Evolutionary conservation across 306 rosid genomes (phyloP).

Genomic region (Castanea sativa): DNA sequence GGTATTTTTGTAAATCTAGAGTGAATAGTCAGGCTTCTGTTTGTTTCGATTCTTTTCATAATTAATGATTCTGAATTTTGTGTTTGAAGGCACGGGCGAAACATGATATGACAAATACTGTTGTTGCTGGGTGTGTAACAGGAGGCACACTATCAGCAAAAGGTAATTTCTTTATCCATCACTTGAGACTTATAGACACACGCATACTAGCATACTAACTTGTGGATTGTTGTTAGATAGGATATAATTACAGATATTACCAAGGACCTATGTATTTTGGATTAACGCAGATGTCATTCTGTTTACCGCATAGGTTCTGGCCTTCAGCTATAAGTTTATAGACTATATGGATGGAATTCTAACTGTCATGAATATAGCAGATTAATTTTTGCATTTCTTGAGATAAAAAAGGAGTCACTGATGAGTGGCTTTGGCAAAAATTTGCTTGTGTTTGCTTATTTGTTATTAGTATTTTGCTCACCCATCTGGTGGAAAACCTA

Average conservation of each 20-base stretch:
- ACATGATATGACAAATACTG: slow-evolving; percentile 79
- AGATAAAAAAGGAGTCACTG: not conserved
- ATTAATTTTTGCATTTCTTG: not conserved
- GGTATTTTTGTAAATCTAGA: slow-evolving; percentile 35
- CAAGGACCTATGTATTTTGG: not conserved
- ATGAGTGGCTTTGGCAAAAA: not conserved
- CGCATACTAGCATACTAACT: not conserved
- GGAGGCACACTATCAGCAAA: slow-evolving; percentile 89
- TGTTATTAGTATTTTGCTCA: not conserved
- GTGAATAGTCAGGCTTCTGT: slow-evolving; percentile 17
- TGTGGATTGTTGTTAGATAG: not conserved
- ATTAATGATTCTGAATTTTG: not conserved
- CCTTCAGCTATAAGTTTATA: not conserved
- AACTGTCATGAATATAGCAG: not conserved
- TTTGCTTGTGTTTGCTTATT: not conserved
- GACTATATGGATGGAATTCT: not conserved
- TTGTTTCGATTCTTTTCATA: slow-evolving; percentile 17
- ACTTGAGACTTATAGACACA: not conserved
- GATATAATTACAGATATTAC: not conserved
- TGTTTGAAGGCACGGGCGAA: slow-evolving; percentile 73
- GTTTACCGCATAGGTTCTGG: not conserved
- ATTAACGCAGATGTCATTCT: not conserved
- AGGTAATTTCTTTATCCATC: slow-evolving; percentile 45
- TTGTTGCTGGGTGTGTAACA: slow-evolving; percentile 85
- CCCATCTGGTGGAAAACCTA: not conserved